A percentile compares a stretch with the other conserved stretches of the same genome.
Evolutionary conservation across 2,329 filamentous ascomycete species (phyloP).

Genomic region (Achaetomium macrosporum): DNA sequence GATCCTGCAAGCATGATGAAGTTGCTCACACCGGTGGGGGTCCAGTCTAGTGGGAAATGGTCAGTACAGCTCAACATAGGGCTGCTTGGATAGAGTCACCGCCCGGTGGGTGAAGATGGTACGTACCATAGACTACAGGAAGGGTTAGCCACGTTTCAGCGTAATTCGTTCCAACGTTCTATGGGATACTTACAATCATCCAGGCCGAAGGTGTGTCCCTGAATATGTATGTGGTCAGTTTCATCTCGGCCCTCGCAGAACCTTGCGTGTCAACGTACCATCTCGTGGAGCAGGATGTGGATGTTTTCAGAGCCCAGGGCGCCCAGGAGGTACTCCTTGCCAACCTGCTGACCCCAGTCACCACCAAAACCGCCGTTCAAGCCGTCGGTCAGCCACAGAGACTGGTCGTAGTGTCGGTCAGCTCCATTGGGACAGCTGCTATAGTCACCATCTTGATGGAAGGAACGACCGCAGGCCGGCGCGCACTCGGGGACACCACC

Average conservation of each 20-base stretch:
- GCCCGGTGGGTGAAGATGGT: too few species aligned
- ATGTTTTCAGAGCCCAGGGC: neutral
- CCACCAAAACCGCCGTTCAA: neutral
- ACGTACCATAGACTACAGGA: too few species aligned
- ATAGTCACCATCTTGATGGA: neutral
- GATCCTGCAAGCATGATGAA: neutral
- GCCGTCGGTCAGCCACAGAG: neutral
- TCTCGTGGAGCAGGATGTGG: neutral
- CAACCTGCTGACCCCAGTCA: neutral
- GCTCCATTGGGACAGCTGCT: neutral
- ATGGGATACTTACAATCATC: too few species aligned
- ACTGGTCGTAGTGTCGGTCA: neutral
- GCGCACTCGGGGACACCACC: neutral
- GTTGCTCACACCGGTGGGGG: neutral
- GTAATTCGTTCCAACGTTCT: too few species aligned
- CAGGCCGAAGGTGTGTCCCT: neutral
- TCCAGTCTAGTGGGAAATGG: too few species aligned
- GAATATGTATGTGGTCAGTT: too few species aligned
- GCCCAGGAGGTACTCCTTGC: neutral
- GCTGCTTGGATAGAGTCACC: too few species aligned
- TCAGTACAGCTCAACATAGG: too few species aligned
- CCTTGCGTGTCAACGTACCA: too few species aligned
- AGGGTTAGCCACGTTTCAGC: too few species aligned
- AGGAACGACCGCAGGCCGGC: neutral
- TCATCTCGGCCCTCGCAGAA: too few species aligned